Base-by-base conservation (phyloP, 129 eudicot genomes). In the Silybum marianum region DNA sequence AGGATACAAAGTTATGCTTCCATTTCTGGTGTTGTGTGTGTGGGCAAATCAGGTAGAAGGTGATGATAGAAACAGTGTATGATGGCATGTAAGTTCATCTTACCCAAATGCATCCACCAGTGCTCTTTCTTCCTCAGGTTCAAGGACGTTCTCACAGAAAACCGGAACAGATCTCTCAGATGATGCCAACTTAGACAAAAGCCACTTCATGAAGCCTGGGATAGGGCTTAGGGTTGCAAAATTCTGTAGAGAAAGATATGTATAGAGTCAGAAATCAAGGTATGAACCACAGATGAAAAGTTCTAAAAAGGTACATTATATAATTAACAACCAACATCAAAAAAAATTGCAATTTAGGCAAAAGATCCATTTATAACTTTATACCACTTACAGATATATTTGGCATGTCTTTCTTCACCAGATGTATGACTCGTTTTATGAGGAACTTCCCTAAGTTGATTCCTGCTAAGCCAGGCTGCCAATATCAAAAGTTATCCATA, bases 391-490 rank as follows among this genome's bases (percentile, higher is more conserved):
- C 99, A 75, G 84, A 75, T 19, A 95, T 95, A 85, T 80, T 81
- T 54, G 94, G 95, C 97, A 95, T 92, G 73, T 95, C 99, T 80
- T 82, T 89, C 85, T 89, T 92, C 84, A 95, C 99, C 68, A 92
- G 86, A 84, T 95, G 92, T 74, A 95, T 92, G 74, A 95, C 99
- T 73, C 97, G 93, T 87, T 95, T 95, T 28, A 95, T 95, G 30
- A 95, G 97, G 81, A 95, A 95, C 86, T 92, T 95, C 70, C 99
- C 99, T 65, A 95, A 84, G 89, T 95, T 95, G 83, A 95, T 85
- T 75, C 99, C 99, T 79, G 97, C 88, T 85, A 95, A 87, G 83
- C 97, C 99, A 75, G 99, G 97, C 99, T 95, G 97, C 83, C 88
- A 83, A 74, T 23, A 75, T 71, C 23, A 62, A 72, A 86, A 72